Base-by-base conservation (phyloP, 116 monocot species). In the Papilionanthe hybrid region DNA sequence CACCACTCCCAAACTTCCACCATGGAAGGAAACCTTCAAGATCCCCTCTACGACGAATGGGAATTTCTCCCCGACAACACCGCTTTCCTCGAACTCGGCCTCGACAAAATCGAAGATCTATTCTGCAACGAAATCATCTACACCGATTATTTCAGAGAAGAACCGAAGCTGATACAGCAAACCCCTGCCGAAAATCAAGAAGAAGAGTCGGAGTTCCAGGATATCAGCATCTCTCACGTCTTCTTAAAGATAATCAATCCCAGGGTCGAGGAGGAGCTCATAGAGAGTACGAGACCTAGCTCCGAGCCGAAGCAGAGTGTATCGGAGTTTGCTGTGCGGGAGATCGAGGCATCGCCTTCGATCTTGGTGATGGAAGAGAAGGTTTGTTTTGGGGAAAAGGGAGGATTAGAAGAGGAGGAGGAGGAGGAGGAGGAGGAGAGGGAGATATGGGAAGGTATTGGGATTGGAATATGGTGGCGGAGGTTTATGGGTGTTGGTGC, bases 51-150 rank as follows among this genome's bases (percentile, higher is more conserved):
- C 9, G 44, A 44, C 7, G 73, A 73, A 29, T 73, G 73, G 73
- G 73, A 73, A 44, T n/a, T 43, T 29, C 45, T 73, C 23, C 45
- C 73, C 42, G 73, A 73, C 73, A 73, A 73, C 23, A 23, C 73
- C 73, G 37, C 71, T 37, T 43, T 43, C 44, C 43, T 73, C n/a
- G 44, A 73, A 20, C 11, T 73, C 44, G 73, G 45, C 0, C 73
- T 73, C 73, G n/a, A 73, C 19, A 44, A 45, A 6, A 17, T 73
- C 20, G 17, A 73, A 44, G 22, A 42, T 22, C 44, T 73, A 1
- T 13, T 41, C 71, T 73, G 44, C 7, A 73, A 73, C 29, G 73
- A 73, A 29, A 44, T 73, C 73, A 73, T 73, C 73, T 42, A 43
- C 73, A 9, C 44, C 18, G 44, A 73, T 22, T 73, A 73, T 17